Base-by-base conservation (phyloP, 2,329 filamentous ascomycete species). In the Microcyclospora pomicola region DNA sequence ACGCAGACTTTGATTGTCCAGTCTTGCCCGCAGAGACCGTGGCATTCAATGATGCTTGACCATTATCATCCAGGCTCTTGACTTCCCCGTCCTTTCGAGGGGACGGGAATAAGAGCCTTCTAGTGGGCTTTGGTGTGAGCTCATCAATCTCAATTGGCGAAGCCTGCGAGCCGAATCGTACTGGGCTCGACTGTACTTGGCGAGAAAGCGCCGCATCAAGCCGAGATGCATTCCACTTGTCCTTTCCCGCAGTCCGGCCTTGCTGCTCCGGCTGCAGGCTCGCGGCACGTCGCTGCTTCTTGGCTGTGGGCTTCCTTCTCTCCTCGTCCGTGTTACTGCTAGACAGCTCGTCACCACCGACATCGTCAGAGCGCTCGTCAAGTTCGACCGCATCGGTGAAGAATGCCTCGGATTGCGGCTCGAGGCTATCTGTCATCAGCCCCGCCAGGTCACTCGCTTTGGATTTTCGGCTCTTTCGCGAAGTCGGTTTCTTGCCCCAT, bases 31-130 rank as follows among this genome's bases (percentile, higher is more conserved):
- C 12, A 6, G 36, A 38, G 37, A 15, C 43, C 44, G 13, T 50
- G 39, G 38, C 46, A 36, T 42, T 35, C 27, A 38, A 27, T 12
- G 37, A 38, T 12, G 35, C 31, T 33, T 44, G 29, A 24, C 36
- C 41, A 33, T 27, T 59, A 55, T 78, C 73, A 35, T 71, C 69
- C 2, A 83, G 65, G 15, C 73, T 69, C 53, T 76, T 83, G 1
- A 69, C 62, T 33, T 73, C 66, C 28, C 71, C 73, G 24, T 75
- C 72, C 46, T 80, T 80, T 32, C 77, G 70, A 2, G 82, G 82
- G 0, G 81, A 86, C 1, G 83, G 80, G 51, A 91, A 91, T 1
- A 91, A 66, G 2, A 87, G 60, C 41, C 84, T 70, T 42, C 80
- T 71, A 1, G 80, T 86, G 15, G 72, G 69, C 50, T 67, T 74